phyloP scores from a whole-genome alignment of 2,329 filamentous ascomycete genomes.

The Leptosphaerulina australis region DNA sequence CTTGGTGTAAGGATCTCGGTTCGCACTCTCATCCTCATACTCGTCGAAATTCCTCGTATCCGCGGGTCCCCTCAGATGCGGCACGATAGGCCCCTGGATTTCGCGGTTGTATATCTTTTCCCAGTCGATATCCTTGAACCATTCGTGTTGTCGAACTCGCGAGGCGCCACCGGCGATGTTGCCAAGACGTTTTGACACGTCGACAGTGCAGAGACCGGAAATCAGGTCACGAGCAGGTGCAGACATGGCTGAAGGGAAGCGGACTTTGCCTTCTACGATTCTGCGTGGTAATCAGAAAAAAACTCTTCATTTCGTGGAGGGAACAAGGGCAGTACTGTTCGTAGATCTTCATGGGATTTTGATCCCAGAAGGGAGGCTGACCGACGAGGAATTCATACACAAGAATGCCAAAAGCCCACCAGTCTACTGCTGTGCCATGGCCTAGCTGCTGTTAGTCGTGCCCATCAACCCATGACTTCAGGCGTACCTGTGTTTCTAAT shows the following conservation, averaged over 20 bases:
- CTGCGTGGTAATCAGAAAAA: slow-evolving; percentile 49
- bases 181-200: slow-evolving; percentile 76
- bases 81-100: slow-evolving; percentile 72
- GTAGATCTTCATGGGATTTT: slow-evolving; percentile 86
- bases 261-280: slow-evolving; percentile 78
- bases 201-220: slow-evolving; percentile 75
- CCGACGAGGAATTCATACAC: slow-evolving; percentile 86
- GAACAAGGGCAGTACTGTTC: slow-evolving; percentile 59
- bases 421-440: slow-evolving; percentile 76
- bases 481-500: slow-evolving; percentile 75
- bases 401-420: slow-evolving; percentile 85
- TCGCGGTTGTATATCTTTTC: slow-evolving; percentile 70
- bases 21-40: slow-evolving; percentile 76
- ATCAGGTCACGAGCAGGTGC: slow-evolving; percentile 75
- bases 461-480: not conserved
- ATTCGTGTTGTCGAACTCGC: slow-evolving; percentile 75
- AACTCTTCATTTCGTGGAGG: no score
- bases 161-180: slow-evolving; percentile 77
- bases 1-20: slow-evolving; percentile 69
- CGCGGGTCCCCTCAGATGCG: slow-evolving; percentile 72
- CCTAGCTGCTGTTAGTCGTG: slow-evolving; percentile 47
- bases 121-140: slow-evolving; percentile 77
- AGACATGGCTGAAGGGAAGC: slow-evolving; percentile 73
- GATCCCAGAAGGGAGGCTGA: slow-evolving; percentile 85
- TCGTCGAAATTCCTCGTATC: slow-evolving; percentile 83